Conservation (phyloP, 2,329 filamentous ascomycete genomes). For the Fusarium floridanum region DNA sequence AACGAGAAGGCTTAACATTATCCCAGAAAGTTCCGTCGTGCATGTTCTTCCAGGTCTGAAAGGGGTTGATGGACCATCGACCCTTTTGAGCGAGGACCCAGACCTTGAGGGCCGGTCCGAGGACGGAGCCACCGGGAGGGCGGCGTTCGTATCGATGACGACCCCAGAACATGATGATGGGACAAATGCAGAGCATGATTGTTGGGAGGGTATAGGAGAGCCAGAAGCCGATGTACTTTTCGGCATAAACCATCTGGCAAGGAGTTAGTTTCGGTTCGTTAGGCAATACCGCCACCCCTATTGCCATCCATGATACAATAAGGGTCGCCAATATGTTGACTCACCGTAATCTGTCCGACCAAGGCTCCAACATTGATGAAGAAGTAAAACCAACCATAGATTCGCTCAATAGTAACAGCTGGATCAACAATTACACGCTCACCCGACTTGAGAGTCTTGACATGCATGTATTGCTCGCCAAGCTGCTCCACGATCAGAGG, state of each 20-base stretch:
- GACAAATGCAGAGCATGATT: conserved; percentile 72
- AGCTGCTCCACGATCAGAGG: conserved; percentile 77
- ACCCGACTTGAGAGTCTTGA: conserved; percentile 66
- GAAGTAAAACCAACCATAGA: conserved; percentile 79
- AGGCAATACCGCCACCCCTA: background rate
- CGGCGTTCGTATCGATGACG: conserved; percentile 69
- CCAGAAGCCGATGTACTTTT: conserved; percentile 82
- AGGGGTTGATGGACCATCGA: conserved; percentile 76
- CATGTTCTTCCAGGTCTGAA: conserved; percentile 69
- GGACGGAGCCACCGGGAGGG: conserved; percentile 75
- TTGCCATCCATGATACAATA: background rate
- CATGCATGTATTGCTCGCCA: conserved; percentile 64
- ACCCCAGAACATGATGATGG: conserved; percentile 70
- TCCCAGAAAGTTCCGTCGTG: conserved; percentile 74
- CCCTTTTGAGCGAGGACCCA: conserved; percentile 75
- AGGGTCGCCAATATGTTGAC: background rate
- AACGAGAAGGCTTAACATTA: conserved; percentile 74
- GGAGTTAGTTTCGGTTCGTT: background rate
- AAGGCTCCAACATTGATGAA: conserved; percentile 79
- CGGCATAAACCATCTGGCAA: conserved; percentile 71
- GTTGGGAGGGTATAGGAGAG: conserved; percentile 78
- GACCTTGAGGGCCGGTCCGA: conserved; percentile 73
- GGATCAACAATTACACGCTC: conserved; percentile 76
- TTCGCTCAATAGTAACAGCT: conserved; percentile 70
- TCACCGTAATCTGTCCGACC: conserved; percentile 68